Percentiles rank a stretch among this genome's conserved stretches.
Conservation (phyloP, 2,329 filamentous ascomycete genomes). For the Trichoderma atroviride region DNA sequence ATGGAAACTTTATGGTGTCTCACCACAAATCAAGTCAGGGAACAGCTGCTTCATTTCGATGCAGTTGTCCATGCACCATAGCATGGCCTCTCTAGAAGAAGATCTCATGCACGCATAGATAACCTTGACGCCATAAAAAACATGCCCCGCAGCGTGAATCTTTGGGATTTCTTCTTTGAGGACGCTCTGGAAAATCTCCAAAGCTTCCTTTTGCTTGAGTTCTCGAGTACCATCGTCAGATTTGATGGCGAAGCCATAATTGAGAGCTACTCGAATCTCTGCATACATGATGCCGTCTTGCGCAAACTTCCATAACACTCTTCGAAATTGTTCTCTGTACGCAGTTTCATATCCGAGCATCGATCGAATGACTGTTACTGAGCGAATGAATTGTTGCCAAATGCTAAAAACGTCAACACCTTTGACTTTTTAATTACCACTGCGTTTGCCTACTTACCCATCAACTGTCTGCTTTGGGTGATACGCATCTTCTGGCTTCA, state of each 20-base stretch:
- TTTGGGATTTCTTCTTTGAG: constrained; percentile 83
- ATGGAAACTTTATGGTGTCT: not conserved
- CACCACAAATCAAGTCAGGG: constrained; percentile 66
- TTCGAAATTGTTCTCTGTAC: constrained; percentile 9
- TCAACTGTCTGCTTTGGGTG: constrained; percentile 15
- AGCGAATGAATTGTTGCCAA: constrained; percentile 11
- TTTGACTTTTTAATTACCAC: not conserved
- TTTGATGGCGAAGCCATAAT: constrained; percentile 11
- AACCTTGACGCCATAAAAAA: constrained; percentile 81
- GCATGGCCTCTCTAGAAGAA: constrained; percentile 9
- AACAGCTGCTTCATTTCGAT: constrained; percentile 78
- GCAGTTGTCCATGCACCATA: constrained; percentile 74
- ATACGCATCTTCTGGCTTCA: constrained; percentile 13
- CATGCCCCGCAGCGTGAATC: constrained; percentile 65
- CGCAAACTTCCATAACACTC: constrained; percentile 9
- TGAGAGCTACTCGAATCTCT: constrained; percentile 16
- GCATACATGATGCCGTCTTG: constrained; percentile 19
- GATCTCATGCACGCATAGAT: constrained; percentile 80
- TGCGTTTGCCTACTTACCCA: not conserved
- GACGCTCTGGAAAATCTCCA: constrained; percentile 51
- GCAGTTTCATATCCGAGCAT: constrained; percentile 16
- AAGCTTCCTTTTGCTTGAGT: constrained; percentile 7
- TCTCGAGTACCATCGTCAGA: constrained; percentile 9
- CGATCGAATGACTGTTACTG: constrained; percentile 11
- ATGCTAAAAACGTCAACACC: not conserved